phyloP scores from a whole-genome alignment of 805 yeast genomes.

The Myxozyma nipponensis region DNA sequence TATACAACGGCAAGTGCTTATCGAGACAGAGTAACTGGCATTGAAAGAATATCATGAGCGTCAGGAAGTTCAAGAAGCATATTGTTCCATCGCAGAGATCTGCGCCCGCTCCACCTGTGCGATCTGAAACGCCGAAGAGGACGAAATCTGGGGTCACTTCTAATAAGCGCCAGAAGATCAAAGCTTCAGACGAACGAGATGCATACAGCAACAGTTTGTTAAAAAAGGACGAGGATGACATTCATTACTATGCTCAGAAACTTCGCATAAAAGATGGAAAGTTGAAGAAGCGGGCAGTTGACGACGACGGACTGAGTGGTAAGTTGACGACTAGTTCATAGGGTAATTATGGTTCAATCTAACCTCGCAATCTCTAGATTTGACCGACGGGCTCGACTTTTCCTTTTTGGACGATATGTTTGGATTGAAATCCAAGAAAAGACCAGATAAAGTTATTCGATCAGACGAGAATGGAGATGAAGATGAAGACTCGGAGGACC shows the following conservation, averaged over 20 bases:
- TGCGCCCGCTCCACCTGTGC: not conserved
- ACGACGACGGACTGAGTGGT: constrained; percentile 67
- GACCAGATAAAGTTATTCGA: constrained; percentile 16
- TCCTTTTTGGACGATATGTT: constrained; percentile 38
- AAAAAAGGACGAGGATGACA: constrained; percentile 68
- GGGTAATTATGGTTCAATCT: not conserved
- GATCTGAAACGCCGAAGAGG: not conserved
- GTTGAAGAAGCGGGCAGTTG: constrained; percentile 48
- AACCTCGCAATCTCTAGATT: no score
- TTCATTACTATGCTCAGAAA: constrained; percentile 76
- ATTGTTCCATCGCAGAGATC: constrained; percentile 21
- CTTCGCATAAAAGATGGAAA: constrained; percentile 56
- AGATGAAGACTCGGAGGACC: constrained; percentile 14
- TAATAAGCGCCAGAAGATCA: constrained; percentile 7
- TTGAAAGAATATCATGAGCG: not conserved
- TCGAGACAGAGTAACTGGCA: no score
- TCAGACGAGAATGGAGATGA: constrained; percentile 26
- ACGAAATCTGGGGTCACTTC: not conserved
- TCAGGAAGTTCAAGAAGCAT: constrained; percentile 3
- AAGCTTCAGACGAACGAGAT: constrained; percentile 33
- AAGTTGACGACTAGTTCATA: constrained; percentile 8
- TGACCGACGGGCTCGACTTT: constrained; percentile 70
- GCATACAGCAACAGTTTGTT: constrained; percentile 47
- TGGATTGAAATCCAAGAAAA: constrained; percentile 8
- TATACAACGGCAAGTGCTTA: no score